Conservation (phyloP, 1,139 yeast species). For the Kluyveromyces sp. region DNA sequence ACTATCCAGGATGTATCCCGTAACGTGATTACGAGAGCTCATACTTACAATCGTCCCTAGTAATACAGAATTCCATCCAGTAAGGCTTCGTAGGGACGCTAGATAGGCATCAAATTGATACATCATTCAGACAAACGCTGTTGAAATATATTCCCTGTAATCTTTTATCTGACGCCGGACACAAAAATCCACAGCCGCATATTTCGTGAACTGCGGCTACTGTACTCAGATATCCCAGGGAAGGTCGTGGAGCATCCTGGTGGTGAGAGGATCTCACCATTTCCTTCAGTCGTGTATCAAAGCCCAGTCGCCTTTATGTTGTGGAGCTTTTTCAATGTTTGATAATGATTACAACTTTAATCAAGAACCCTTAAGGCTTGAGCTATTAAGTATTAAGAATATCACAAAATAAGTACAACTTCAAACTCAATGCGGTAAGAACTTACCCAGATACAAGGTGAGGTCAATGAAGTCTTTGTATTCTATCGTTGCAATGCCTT, state of each 20-base stretch:
- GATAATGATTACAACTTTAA: background rate
- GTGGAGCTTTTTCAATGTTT: no score
- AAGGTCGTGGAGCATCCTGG: no score
- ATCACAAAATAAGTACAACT: background rate
- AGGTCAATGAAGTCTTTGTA: conserved; percentile 72
- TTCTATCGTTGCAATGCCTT: conserved; percentile 70
- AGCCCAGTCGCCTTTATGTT: no score
- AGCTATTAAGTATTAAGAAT: background rate
- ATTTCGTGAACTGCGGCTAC: no score
- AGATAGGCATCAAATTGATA: no score
- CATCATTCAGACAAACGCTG: background rate
- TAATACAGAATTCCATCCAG: no score
- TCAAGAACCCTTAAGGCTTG: background rate
- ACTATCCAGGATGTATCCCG: background rate
- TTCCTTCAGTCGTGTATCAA: no score
- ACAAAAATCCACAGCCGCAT: conserved; percentile 1
- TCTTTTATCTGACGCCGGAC: conserved; percentile 4
- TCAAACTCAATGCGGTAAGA: conserved; percentile 25
- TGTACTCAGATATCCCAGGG: no score
- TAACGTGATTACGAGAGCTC: background rate
- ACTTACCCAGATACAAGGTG: conserved; percentile 29
- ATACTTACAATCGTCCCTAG: background rate
- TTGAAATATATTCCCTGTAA: background rate
- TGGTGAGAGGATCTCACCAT: no score
- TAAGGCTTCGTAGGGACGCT: no score